These are phyloP conservation scores for Pachyrhizus erosus DNA, from an alignment of 306 rosid species.

Conservation along the genomic window DNA sequence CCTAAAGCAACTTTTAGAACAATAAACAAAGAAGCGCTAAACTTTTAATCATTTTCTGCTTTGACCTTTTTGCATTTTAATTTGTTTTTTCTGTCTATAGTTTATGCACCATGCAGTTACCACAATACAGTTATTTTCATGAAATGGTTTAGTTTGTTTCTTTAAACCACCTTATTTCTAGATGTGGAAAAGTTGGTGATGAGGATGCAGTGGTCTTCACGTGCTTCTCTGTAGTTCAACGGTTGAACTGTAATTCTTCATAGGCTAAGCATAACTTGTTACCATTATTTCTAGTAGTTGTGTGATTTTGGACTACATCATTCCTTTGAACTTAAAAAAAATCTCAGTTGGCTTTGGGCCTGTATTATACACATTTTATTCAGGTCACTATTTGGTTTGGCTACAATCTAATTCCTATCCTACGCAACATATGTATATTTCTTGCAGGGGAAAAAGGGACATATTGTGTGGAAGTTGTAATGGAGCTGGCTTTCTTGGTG, in stretches of 20 bases:
- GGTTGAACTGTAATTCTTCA: neutral
- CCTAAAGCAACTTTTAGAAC: neutral
- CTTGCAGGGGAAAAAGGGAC: constrained; percentile 63
- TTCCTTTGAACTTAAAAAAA: neutral
- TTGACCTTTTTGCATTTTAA: neutral
- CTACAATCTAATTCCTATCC: neutral
- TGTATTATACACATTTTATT: neutral
- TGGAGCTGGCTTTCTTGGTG: constrained; percentile 85
- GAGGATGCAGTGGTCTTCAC: neutral
- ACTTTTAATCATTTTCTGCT: neutral
- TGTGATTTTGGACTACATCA: neutral
- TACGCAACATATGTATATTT: constrained; percentile 1
- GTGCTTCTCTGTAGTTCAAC: neutral
- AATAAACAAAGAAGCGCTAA: neutral
- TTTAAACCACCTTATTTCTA: neutral
- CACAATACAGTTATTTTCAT: neutral
- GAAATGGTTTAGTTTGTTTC: neutral
- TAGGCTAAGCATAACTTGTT: neutral
- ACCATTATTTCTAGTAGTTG: neutral
- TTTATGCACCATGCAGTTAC: neutral
- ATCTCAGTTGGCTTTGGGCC: neutral
- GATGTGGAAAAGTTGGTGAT: constrained; percentile 1
- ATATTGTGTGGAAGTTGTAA: constrained; percentile 76
- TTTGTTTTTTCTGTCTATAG: neutral
- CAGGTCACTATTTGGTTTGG: neutral